Percentiles rank a stretch among this genome's conserved stretches.
These are phyloP conservation scores for Zygnema cylindricum DNA, from an alignment of 139 green algal species.

Conservation along the genomic window DNA sequence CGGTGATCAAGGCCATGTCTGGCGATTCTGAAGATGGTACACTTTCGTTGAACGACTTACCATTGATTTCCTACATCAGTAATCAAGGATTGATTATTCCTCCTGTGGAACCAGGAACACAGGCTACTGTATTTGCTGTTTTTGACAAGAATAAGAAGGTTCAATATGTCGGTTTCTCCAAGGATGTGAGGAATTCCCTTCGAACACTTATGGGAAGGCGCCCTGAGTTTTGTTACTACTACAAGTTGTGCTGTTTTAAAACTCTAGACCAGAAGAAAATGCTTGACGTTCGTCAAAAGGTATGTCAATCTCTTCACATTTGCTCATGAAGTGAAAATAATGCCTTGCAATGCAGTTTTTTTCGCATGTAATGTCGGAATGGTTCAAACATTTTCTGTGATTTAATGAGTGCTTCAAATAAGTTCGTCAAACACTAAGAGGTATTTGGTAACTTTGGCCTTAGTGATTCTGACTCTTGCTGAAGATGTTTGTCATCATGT, in stretches of 20 bases:
- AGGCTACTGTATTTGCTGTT: conserved; percentile 83
- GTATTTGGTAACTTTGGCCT: too few relatives aligned
- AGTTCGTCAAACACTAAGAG: too few relatives aligned
- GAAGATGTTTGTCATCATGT: too few relatives aligned
- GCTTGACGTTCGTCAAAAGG: conserved; percentile 62
- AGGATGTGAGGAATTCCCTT: conserved; percentile 81
- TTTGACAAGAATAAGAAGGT: conserved; percentile 82
- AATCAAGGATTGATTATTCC: conserved; percentile 38
- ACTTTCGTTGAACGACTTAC: conserved; percentile 48
- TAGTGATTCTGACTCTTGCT: too few relatives aligned
- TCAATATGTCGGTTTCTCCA: conserved; percentile 91
- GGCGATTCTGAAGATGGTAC: not conserved
- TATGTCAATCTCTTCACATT: not conserved
- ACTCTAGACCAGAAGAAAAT: conserved; percentile 81
- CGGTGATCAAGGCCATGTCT: not conserved
- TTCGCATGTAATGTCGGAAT: too few relatives aligned
- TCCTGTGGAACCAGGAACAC: conserved; percentile 47
- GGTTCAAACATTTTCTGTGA: too few relatives aligned
- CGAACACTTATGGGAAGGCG: conserved; percentile 79
- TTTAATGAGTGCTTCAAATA: too few relatives aligned
- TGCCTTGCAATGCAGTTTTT: too few relatives aligned
- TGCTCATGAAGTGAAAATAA: too few relatives aligned
- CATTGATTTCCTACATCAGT: conserved; percentile 54
- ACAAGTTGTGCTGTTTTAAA: conserved; percentile 72
- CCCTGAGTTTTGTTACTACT: conserved; percentile 84